Conservation (phyloP, 192 early-diverging fungal species). For the Haplosporangium gracile region DNA sequence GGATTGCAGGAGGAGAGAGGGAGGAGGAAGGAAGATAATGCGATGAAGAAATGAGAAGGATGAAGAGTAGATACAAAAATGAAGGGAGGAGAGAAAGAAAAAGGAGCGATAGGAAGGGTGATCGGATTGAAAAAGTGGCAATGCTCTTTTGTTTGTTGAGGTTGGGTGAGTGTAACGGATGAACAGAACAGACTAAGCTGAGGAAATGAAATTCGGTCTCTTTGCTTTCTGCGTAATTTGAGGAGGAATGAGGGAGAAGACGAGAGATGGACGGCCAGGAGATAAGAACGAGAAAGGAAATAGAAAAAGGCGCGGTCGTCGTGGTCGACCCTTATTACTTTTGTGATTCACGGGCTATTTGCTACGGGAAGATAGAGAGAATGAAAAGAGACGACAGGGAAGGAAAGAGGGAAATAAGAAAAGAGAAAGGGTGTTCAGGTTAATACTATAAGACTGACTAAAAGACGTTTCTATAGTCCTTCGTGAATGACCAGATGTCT, state of each 20-base stretch:
- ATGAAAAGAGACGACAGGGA: background rate
- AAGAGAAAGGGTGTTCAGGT: conserved; percentile 1
- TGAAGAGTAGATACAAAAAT: background rate
- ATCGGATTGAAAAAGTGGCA: background rate
- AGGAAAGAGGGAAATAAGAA: background rate
- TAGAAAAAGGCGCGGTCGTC: background rate
- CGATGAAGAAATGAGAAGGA: background rate
- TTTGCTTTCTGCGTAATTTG: background rate
- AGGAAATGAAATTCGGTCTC: background rate
- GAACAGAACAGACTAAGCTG: background rate
- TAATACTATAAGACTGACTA: background rate
- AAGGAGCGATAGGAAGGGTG: background rate
- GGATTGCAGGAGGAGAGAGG: background rate
- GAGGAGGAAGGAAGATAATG: background rate
- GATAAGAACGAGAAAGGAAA: background rate
- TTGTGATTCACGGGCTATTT: background rate
- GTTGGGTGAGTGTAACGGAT: background rate
- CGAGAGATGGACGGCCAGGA: background rate
- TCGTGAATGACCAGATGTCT: background rate
- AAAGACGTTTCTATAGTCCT: background rate
- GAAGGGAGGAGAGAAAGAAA: background rate
- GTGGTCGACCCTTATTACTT: background rate
- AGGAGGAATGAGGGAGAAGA: background rate
- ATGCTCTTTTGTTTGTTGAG: background rate
- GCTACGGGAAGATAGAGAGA: background rate